Percentiles rank a stretch among this genome's conserved stretches.
Conservation (phyloP, 495 filamentous ascomycete species). For the Annulohypoxylon stygium region DNA sequence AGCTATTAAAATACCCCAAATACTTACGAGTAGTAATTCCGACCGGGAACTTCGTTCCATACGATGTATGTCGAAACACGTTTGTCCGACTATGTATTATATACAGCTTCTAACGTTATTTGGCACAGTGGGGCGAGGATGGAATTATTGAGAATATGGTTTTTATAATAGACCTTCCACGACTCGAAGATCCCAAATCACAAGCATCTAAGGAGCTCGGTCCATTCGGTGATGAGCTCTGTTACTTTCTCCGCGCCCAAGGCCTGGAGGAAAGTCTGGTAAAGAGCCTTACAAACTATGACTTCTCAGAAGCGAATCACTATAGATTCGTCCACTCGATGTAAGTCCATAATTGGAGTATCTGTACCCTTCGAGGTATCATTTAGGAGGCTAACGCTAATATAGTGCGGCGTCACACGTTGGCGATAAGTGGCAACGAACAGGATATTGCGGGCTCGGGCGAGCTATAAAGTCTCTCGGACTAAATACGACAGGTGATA, state of each 20-base stretch:
- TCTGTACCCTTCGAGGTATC: neutral
- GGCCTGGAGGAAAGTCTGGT: conserved; percentile 73
- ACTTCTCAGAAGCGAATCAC: conserved; percentile 75
- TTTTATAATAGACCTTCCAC: conserved; percentile 88
- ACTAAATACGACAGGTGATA: conserved; percentile 58
- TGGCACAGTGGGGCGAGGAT: conserved; percentile 78
- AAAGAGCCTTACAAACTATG: conserved; percentile 73
- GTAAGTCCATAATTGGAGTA: conserved; percentile 47
- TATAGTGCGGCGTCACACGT: conserved; percentile 65
- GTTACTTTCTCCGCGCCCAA: conserved; percentile 77
- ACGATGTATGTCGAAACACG: conserved; percentile 61
- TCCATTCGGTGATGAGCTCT: conserved; percentile 75
- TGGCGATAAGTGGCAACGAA: conserved; percentile 68
- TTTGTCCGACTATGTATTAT: neutral
- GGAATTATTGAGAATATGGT: conserved; percentile 86
- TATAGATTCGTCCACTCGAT: conserved; percentile 88
- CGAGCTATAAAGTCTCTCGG: conserved; percentile 70
- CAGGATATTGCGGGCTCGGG: conserved; percentile 75
- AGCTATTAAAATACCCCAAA: conserved; percentile 77
- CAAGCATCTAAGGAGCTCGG: conserved; percentile 59
- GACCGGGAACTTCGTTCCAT: conserved; percentile 81
- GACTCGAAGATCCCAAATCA: conserved; percentile 54
- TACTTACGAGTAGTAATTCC: conserved; percentile 83
- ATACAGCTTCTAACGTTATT: neutral
- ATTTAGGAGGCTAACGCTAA: conserved; percentile 18